Conservation (phyloP, 192 early-diverging fungal genomes). For the Coemansia sp. region DNA sequence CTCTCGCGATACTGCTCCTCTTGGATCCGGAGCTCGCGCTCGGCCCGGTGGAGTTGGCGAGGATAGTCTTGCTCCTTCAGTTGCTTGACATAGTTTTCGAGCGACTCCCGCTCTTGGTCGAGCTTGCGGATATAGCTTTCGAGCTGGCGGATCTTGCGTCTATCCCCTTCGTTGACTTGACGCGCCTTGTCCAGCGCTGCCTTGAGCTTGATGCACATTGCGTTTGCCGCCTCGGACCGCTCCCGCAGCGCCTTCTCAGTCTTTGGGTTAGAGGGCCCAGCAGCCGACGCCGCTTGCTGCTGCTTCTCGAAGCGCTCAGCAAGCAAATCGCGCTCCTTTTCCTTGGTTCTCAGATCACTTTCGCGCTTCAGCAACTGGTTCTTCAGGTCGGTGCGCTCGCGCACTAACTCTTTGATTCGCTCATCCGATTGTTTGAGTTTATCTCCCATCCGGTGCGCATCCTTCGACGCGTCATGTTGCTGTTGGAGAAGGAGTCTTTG, state of each 20-base stretch:
- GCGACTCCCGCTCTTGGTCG: conserved; percentile 35
- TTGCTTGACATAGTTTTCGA: conserved; percentile 24
- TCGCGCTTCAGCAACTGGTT: conserved; percentile 28
- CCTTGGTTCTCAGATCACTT: conserved; percentile 32
- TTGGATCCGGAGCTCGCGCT: conserved; percentile 25
- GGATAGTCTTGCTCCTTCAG: conserved; percentile 33
- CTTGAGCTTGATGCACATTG: conserved; percentile 29
- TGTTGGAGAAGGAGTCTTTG: conserved; percentile 20
- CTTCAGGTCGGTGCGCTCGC: conserved; percentile 34
- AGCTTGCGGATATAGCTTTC: conserved; percentile 33
- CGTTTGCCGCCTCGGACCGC: conserved; percentile 32
- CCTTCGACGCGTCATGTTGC: conserved; percentile 18
- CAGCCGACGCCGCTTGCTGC: not conserved
- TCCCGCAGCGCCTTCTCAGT: conserved; percentile 35
- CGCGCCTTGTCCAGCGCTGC: conserved; percentile 27
- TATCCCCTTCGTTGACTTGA: conserved; percentile 23
- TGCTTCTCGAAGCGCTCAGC: conserved; percentile 32
- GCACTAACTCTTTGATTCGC: conserved; percentile 28
- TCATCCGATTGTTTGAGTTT: conserved; percentile 29
- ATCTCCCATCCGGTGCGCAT: conserved; percentile 25
- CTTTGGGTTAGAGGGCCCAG: conserved; percentile 17
- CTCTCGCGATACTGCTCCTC: conserved; percentile 47
- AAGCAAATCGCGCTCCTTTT: conserved; percentile 23
- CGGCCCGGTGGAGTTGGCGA: conserved; percentile 14
- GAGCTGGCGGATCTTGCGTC: conserved; percentile 23